Evolutionary conservation across 495 filamentous ascomycete genomes (phyloP), one percentile per base, ranked within the genome.

Genomic region (Aspergillus heteromorphus): DNA sequence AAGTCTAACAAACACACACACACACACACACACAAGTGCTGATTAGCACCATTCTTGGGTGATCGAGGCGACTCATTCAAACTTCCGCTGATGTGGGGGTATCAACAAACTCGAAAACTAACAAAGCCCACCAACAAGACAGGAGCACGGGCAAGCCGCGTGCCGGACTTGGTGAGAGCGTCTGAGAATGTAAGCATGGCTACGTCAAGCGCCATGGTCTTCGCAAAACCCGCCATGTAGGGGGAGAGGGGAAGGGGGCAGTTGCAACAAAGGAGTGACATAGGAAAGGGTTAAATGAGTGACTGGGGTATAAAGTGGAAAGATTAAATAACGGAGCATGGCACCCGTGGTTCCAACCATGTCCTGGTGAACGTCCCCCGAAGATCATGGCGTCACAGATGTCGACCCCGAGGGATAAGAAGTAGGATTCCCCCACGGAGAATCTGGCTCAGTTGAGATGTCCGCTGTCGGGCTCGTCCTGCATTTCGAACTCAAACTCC

Each of bases 401-500:
- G 34, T 38, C n/a, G 2, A 34, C 2, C 31, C 31, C 9, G 31
- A 34, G 34, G 13, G 8, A 38, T 38, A 4, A 38, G 23, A 27
- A 27, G 23, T 27, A 38, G 34, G 11, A 38, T 14, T n/a, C 34
- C n/a, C n/a, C 11, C 34, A 13, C 11, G 34, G 34, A n/a, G 5
- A n/a, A n/a, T 38, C n/a, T 4, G 34, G 8, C 43, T 52, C 34
- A 58, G 27, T 38, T 19, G 6, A 30, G 79, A 61, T 91, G 87
- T 3, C 77, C 71, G 57, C 78, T 81, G 27, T 79, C 83, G 49
- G 83, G 72, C 54, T 85, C 80, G 40, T 88, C 68, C 61, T 86
- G 87, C 9, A 82, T 81, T 13, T 87, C 83, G 51, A 86, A 81
- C 31, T 82, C 77, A 27, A 87, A 62, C 23, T 66, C 68, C 7